Evolutionary conservation across 805 yeast species (phyloP).

Genomic region (Saccharomycopsis javanensis): DNA sequence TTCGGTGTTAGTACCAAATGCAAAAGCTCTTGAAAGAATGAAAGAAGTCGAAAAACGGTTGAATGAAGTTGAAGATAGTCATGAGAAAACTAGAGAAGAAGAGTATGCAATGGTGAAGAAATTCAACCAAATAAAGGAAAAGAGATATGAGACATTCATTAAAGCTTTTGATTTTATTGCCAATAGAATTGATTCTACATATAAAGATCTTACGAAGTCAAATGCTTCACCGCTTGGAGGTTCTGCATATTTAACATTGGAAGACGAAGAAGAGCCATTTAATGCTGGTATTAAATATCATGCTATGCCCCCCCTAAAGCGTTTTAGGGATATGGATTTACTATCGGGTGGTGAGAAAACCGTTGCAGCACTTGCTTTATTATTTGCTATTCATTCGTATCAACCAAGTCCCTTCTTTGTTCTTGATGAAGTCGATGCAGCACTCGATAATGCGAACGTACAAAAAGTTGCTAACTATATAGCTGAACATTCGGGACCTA

Average conservation of each 20-base stretch:
- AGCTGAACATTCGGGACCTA: constrained; percentile 59
- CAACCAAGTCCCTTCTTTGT: constrained; percentile 96
- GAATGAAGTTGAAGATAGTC: constrained; percentile 53
- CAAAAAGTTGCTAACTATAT: constrained; percentile 81
- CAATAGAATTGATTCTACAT: constrained; percentile 59
- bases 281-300: constrained; percentile 75
- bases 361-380: constrained; percentile 86
- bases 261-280: constrained; percentile 87
- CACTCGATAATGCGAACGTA: constrained; percentile 84
- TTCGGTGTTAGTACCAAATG: constrained; percentile 57
- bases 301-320: constrained; percentile 93
- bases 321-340: constrained; percentile 86
- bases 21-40: constrained; percentile 69
- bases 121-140: constrained; percentile 49
- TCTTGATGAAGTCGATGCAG: constrained; percentile 96
- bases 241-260: constrained; percentile 79
- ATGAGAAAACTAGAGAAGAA: constrained; percentile 46
- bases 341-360: constrained; percentile 96
- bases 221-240: constrained; percentile 73
- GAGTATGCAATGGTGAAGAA: constrained; percentile 46
- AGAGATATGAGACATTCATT: constrained; percentile 55
- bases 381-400: constrained; percentile 83
- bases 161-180: constrained; percentile 72
- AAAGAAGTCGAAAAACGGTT: constrained; percentile 55
- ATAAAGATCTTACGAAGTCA: constrained; percentile 70